Percentiles rank a stretch among this genome's conserved stretches.
Conservation (phyloP, 2,329 filamentous ascomycete species). For the Truncatella angustata region DNA sequence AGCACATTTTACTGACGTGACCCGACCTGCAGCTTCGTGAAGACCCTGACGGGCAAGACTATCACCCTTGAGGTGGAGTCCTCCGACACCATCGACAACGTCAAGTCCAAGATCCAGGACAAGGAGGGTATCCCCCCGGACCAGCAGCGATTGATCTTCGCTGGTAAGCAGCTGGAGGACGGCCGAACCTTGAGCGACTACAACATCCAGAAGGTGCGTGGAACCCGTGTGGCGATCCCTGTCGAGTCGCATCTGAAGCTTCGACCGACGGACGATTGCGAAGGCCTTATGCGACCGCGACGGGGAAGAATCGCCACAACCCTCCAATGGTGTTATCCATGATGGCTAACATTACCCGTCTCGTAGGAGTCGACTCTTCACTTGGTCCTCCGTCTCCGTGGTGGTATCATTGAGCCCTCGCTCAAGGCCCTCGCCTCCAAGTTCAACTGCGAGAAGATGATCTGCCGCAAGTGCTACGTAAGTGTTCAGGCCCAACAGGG, state of each 20-base stretch:
- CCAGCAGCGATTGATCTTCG: slow-evolving; percentile 98
- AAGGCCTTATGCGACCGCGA: too few relatives aligned
- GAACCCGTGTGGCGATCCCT: background rate
- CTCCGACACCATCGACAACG: slow-evolving; percentile 99
- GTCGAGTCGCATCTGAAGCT: background rate
- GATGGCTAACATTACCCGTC: slow-evolving; percentile 11
- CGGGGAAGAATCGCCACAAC: too few relatives aligned
- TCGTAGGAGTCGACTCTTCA: slow-evolving; percentile 92
- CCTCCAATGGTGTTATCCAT: too few relatives aligned
- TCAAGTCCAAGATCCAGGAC: slow-evolving; percentile 99
- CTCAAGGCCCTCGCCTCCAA: slow-evolving; percentile 98
- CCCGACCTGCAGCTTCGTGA: slow-evolving; percentile 78
- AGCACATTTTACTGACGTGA: slow-evolving; percentile 19
- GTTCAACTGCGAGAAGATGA: slow-evolving; percentile 97
- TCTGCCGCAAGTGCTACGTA: slow-evolving; percentile 99
- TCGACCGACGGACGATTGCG: too few relatives aligned
- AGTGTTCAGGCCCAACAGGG: slow-evolving; percentile 46
- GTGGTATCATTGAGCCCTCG: slow-evolving; percentile 98
- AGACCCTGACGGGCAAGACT: slow-evolving; percentile 99
- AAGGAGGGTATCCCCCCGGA: slow-evolving; percentile 99
- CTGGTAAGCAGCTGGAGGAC: slow-evolving; percentile 98
- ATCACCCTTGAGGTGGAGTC: slow-evolving; percentile 99
- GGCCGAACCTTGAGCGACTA: slow-evolving; percentile 95
- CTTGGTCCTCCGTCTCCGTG: slow-evolving; percentile 96
- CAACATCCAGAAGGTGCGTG: slow-evolving; percentile 95